Evolutionary conservation across 768 basidiomycete species (phyloP).

Genomic region (Mycena filopes): DNA sequence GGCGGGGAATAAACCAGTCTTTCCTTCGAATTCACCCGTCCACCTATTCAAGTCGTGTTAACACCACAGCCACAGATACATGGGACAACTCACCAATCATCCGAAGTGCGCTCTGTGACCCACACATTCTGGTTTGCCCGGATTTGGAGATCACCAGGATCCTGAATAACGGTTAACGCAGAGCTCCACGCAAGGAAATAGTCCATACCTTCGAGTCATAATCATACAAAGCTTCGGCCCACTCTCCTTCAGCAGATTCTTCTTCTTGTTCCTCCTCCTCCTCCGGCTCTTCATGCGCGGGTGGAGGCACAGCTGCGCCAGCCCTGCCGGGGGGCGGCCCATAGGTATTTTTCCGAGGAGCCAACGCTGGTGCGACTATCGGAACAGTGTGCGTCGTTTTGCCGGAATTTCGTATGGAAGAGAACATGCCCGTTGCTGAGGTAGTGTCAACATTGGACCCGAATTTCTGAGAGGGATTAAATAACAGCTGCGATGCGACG

Average conservation of each 20-base stretch:
- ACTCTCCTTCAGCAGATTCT: constrained; percentile 62
- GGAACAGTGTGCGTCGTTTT: constrained; percentile 49
- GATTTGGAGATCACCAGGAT: constrained; percentile 73
- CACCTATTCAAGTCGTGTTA: constrained; percentile 56
- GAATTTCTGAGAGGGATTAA: constrained; percentile 57
- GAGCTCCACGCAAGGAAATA: neutral
- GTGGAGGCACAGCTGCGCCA: constrained; percentile 43
- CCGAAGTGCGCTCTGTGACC: constrained; percentile 73
- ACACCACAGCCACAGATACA: neutral
- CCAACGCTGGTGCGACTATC: constrained; percentile 52
- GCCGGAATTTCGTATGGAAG: constrained; percentile 57
- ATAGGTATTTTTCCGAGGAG: constrained; percentile 54
- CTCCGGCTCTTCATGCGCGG: constrained; percentile 47
- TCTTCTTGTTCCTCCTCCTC: constrained; percentile 49
- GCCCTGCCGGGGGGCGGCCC: constrained; percentile 61
- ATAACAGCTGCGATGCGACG: neutral
- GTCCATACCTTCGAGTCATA: constrained; percentile 68
- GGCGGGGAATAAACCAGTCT: constrained; percentile 71
- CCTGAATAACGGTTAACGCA: constrained; percentile 51
- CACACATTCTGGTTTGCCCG: constrained; percentile 67
- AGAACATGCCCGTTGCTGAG: constrained; percentile 57
- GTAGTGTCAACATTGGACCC: constrained; percentile 66
- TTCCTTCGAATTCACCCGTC: constrained; percentile 71
- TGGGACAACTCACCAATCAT: constrained; percentile 70
- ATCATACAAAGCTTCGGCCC: constrained; percentile 84